Conservation (phyloP, 2,329 filamentous ascomycete genomes). For the Penicillium corylophilum region DNA sequence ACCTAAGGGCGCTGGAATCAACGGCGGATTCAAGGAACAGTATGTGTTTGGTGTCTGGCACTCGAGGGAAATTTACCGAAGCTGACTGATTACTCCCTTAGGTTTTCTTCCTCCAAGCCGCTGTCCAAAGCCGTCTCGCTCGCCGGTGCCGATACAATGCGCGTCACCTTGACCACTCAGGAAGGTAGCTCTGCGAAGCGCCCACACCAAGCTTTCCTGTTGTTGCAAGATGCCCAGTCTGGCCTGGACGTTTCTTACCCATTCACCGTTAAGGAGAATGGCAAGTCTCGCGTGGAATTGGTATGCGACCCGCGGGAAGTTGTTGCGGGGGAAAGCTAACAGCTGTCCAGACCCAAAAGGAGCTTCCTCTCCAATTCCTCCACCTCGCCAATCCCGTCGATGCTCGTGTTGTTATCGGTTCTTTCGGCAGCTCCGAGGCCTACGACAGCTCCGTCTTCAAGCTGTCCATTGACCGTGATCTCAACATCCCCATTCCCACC, state of each 20-base stretch:
- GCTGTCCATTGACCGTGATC: constrained; percentile 64
- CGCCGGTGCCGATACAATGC: constrained; percentile 69
- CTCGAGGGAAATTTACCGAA: not conserved
- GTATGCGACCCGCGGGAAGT: constrained; percentile 53
- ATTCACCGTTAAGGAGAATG: constrained; percentile 78
- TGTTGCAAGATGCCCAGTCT: constrained; percentile 70
- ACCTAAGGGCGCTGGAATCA: constrained; percentile 59
- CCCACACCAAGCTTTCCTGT: constrained; percentile 90
- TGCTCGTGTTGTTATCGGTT: constrained; percentile 81
- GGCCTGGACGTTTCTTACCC: constrained; percentile 86
- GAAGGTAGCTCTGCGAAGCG: constrained; percentile 76
- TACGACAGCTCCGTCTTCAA: constrained; percentile 72
- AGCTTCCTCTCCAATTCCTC: constrained; percentile 82
- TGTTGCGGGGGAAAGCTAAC: constrained; percentile 11
- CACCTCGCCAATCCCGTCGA: constrained; percentile 65
- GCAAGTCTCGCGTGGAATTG: constrained; percentile 81
- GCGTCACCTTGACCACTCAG: constrained; percentile 76
- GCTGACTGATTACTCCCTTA: constrained; percentile 33
- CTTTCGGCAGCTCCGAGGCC: constrained; percentile 72
- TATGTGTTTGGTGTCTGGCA: constrained; percentile 30
- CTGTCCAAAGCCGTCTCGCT: constrained; percentile 66
- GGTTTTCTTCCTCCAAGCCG: constrained; percentile 59
- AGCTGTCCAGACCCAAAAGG: constrained; percentile 70
- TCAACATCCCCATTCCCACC: constrained; percentile 58
- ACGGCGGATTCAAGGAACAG: constrained; percentile 56